Percentiles rank a stretch among this genome's conserved stretches.
phyloP scores from a whole-genome alignment of 2,329 filamentous ascomycete species.

The Colletotrichum shisoi region DNA sequence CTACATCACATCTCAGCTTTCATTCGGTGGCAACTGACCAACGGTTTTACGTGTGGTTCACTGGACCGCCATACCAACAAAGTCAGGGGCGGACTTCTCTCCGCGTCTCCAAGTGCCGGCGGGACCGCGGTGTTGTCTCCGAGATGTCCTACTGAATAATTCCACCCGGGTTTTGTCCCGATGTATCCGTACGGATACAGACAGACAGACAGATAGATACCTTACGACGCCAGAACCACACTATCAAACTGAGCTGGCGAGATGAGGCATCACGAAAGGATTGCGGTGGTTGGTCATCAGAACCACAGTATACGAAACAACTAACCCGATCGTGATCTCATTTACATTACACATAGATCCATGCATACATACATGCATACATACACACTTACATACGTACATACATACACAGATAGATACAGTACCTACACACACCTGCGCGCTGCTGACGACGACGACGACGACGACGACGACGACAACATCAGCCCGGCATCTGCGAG shows the following conservation, averaged over 20 bases:
- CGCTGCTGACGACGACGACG: background rate
- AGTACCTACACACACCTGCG: too few relatives aligned
- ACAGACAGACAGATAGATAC: too few relatives aligned
- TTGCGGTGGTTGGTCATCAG: constrained; percentile 10
- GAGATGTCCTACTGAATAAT: background rate
- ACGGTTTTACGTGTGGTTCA: too few relatives aligned
- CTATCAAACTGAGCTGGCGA: background rate
- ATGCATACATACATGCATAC: too few relatives aligned
- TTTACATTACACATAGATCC: background rate
- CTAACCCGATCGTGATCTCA: constrained; percentile 20
- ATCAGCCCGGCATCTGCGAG: constrained; percentile 44
- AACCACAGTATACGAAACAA: background rate
- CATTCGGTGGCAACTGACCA: too few relatives aligned
- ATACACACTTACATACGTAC: too few relatives aligned
- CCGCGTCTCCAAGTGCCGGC: constrained; percentile 5
- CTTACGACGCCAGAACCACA: background rate
- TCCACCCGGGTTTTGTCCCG: constrained; percentile 19
- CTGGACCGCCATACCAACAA: too few relatives aligned
- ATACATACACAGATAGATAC: too few relatives aligned
- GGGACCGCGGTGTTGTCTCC: constrained; percentile 20
- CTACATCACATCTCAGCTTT: too few relatives aligned
- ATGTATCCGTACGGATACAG: background rate
- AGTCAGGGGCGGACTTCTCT: constrained; percentile 31
- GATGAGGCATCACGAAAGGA: constrained; percentile 17
- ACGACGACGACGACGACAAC: too few relatives aligned